A percentile compares a stretch with the other conserved stretches of the same genome.
Conservation (phyloP, 495 filamentous ascomycete genomes). For the Pyrenula massariospora region DNA sequence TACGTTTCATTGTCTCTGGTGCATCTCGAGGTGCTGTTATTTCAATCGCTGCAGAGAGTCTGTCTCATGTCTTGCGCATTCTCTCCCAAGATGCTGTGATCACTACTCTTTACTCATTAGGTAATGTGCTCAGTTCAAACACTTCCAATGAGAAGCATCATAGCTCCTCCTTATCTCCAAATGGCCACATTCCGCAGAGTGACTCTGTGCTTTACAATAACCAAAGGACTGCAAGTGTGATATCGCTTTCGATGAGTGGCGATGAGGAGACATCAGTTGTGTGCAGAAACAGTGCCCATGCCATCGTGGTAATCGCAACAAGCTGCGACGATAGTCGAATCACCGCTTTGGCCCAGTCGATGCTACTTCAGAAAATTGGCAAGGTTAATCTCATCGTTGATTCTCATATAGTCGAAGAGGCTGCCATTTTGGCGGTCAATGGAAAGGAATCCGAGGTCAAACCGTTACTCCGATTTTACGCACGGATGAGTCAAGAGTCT, state of each 20-base stretch:
- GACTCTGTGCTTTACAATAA: slow-evolving; percentile 32
- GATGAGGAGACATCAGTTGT: slow-evolving; percentile 64
- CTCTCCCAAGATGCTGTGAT: slow-evolving; percentile 89
- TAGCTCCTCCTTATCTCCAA: slow-evolving; percentile 14
- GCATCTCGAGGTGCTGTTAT: slow-evolving; percentile 44
- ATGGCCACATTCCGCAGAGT: slow-evolving; percentile 10
- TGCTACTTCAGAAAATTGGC: slow-evolving; percentile 85
- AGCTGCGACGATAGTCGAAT: slow-evolving; percentile 81
- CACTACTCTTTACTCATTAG: slow-evolving; percentile 85
- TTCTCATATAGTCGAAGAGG: slow-evolving; percentile 69
- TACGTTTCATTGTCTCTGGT: slow-evolving; percentile 75
- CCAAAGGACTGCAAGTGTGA: slow-evolving; percentile 59
- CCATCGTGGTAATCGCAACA: slow-evolving; percentile 76
- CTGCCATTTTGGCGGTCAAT: slow-evolving; percentile 62
- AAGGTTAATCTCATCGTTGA: slow-evolving; percentile 69
- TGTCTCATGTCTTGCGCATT: slow-evolving; percentile 65
- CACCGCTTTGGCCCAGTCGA: slow-evolving; percentile 85
- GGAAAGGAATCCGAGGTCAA: slow-evolving; percentile 70
- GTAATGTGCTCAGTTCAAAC: slow-evolving; percentile 75
- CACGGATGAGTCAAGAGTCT: slow-evolving; percentile 56
- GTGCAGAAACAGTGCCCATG: slow-evolving; percentile 73
- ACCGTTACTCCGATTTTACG: slow-evolving; percentile 71
- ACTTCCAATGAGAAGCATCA: slow-evolving; percentile 24
- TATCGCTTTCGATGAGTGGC: slow-evolving; percentile 57
- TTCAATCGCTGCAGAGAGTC: slow-evolving; percentile 62